A percentile compares a stretch with the other conserved stretches of the same genome.
These are phyloP conservation scores for Alternaria conjuncta DNA, from an alignment of 2,329 filamentous ascomycete species.

Conservation along the genomic window DNA sequence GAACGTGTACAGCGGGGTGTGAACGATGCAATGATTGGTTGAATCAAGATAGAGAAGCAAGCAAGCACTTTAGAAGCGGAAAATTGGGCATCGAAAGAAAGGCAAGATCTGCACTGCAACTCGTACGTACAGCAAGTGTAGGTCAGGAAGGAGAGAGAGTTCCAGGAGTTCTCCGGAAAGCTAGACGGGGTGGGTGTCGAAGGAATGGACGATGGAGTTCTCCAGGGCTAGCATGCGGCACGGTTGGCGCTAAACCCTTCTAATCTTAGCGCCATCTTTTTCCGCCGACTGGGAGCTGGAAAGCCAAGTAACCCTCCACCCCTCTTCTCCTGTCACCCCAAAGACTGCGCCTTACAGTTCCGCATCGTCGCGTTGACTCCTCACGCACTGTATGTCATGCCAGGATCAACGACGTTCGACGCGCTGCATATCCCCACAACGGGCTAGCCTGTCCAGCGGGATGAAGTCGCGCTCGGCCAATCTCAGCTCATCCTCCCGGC, in stretches of 20 bases:
- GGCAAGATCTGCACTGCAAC: background rate
- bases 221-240: background rate
- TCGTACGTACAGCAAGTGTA: background rate
- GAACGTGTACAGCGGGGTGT: background rate
- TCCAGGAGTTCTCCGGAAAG: background rate
- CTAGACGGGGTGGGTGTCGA: background rate
- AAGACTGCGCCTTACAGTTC: background rate
- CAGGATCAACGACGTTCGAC: background rate
- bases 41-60: background rate
- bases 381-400: background rate
- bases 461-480: conserved; percentile 8
- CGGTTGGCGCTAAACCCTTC: background rate
- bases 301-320: background rate
- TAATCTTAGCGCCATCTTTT: background rate
- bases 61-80: background rate
- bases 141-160: background rate
- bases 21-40: background rate
- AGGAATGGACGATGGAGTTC: background rate
- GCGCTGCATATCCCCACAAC: background rate
- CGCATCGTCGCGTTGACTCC: background rate
- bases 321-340: background rate
- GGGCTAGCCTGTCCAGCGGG: background rate
- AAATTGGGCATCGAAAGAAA: background rate
- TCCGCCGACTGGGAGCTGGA: background rate
- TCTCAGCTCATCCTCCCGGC: conserved; percentile 2